Evolutionary conservation across 148 eudicot species (phyloP), one percentile per base, ranked within the genome.

Genomic region (Silene conica): DNA sequence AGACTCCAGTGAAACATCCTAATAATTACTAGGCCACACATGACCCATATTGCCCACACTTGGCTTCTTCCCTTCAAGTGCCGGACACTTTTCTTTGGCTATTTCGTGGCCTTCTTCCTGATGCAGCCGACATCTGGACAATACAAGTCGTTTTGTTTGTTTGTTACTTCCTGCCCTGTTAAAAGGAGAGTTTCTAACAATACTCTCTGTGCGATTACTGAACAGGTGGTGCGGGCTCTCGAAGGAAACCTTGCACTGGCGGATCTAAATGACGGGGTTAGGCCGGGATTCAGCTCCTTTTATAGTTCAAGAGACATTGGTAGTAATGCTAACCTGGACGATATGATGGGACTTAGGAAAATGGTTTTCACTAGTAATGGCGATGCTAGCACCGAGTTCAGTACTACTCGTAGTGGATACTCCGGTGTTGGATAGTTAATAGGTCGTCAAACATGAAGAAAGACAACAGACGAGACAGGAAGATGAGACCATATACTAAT

Each of bases 211-310:
- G n/a, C 62, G 46, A 52, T 67, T 45, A 63, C 56, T 34, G 71
- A 61, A 54, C 89, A 92, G 96, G 91, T 92, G 19, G 93, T 92
- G 34, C 87, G 96, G 1, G 89, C 96, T 23, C 73, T 92, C 71
- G 98, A 90, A 77, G 96, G 98, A 66, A 89, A 83, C 55, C 85
- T 86, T 14, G 79, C 91, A 1, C 62, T 92, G 66, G 85, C 90
- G 9, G 86, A 87, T 82, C 79, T 90, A 54, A 89, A 82, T 8
- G 96, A 89, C 19, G 89, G 89, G 66, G 79, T 79, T 57, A 87
- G 83, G 78, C 79, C 90, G 10, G 83, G 80, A 56, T 85, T 82
- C 67, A 79, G 81, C 80, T 64, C 82, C 13, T 55, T 73, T 11
- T 31, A 48, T 8, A 67, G 77, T 63, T 75, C 73, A 62, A 11